A percentile compares a stretch with the other conserved stretches of the same genome.
These are phyloP conservation scores for Cryphonectria radicalis DNA, from an alignment of 2,329 filamentous ascomycete genomes.

Conservation along the genomic window DNA sequence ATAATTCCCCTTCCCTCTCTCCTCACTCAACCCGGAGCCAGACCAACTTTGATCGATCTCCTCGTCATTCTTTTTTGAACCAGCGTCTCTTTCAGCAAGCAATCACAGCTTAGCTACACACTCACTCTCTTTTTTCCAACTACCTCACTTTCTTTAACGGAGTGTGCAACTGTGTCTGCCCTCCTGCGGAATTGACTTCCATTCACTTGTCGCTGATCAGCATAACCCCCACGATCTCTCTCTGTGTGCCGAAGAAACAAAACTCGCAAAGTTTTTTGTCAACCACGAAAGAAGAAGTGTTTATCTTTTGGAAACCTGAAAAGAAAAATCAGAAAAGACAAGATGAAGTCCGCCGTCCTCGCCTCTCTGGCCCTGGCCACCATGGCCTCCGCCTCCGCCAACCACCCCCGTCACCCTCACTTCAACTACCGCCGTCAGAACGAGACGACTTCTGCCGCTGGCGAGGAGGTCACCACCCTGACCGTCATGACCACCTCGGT, in stretches of 20 bases:
- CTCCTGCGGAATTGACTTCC: slow-evolving; percentile 40
- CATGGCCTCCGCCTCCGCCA: slow-evolving; percentile 47
- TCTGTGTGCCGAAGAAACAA: slow-evolving; percentile 10
- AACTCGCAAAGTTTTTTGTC: neutral
- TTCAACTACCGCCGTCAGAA: slow-evolving; percentile 38
- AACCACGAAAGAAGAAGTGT: slow-evolving; percentile 19
- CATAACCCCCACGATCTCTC: slow-evolving; percentile 26
- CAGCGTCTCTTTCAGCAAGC: slow-evolving; percentile 28
- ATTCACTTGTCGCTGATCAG: slow-evolving; percentile 33
- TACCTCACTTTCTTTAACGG: slow-evolving; percentile 37
- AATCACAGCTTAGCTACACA: slow-evolving; percentile 25
- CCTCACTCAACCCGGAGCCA: slow-evolving; percentile 29
- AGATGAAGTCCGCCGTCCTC: slow-evolving; percentile 52
- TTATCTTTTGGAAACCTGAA: slow-evolving; percentile 25
- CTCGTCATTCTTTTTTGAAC: slow-evolving; percentile 31
- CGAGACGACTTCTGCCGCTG: slow-evolving; percentile 23
- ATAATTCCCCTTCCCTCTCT: slow-evolving; percentile 27
- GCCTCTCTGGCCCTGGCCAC: slow-evolving; percentile 50
- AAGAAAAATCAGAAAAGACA: slow-evolving; percentile 35
- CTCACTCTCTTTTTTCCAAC: slow-evolving; percentile 32
- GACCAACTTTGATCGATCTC: slow-evolving; percentile 26
- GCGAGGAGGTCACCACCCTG: slow-evolving; percentile 42
- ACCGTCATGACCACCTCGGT: slow-evolving; percentile 43
- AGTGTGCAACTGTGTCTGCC: slow-evolving; percentile 39
- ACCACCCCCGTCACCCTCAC: slow-evolving; percentile 43